Base-by-base conservation (phyloP, 1,139 yeast genomes). In the Scheffersomyces segobiensis region DNA sequence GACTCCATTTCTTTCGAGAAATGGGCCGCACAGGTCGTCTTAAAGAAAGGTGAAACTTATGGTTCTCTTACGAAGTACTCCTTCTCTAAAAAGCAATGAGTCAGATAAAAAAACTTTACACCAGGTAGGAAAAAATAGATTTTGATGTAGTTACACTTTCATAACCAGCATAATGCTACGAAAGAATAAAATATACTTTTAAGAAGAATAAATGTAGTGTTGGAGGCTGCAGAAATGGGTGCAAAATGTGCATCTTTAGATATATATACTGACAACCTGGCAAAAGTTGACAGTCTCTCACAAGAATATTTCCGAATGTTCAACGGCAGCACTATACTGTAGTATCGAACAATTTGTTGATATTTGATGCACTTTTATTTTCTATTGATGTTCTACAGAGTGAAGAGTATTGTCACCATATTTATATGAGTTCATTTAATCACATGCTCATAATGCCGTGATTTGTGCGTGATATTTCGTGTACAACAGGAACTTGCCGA, bases 21-120 rank as follows among this genome's bases (percentile, higher is more conserved):
- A 48, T 87, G 88, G 88, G 70, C 69, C 42, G 63, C 70, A 20
- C 85, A 84, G 73, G 90, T 86, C 21, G 69, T 79, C 46, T 78
- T 88, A 63, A 75, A 73, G 56, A 82, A 79, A 62, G 88, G 86
- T 21, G 81, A 85, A 52, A 69, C 70, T 12, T 88, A 86, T 64
- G 91, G 91, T 17, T 75, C 87, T 22, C 78, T 70, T 62, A 81
- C 76, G 55, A 78, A 74, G 58, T 84, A 81, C 62, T 60, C 59
- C 12, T 71, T 74, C 50, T 19, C 50, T 17, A 48, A 48, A 26
- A 48, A 48, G 47, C 17, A 32, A 19, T 49, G 51, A 22, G 18
- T 20, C n/a, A 14, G 18, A 20, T 26, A 6, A 49, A 3, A 49
- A 49, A n/a, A 32, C 8, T 24, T 32, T 49, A 17, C 18, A 49